Evolutionary conservation across 805 yeast species (phyloP).

Genomic region (Candida orba): DNA sequence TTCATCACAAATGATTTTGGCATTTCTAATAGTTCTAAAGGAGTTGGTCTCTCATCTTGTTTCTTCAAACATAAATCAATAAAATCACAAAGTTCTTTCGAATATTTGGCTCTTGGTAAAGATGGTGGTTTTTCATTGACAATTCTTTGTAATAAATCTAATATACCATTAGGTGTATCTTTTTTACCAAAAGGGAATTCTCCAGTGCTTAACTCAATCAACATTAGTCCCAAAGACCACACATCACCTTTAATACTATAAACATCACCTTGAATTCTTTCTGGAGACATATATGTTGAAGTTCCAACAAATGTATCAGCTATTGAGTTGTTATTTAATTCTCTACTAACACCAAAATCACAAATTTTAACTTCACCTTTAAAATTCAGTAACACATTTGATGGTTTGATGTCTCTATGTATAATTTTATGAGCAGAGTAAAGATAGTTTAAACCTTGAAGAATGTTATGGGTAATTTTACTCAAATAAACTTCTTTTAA

Average conservation of each 20-base stretch:
- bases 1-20: conserved; percentile 25
- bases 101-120: conserved; percentile 37
- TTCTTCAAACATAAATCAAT: conserved; percentile 71
- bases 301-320: conserved; percentile 99
- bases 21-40: conserved; percentile 53
- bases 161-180: conserved; percentile 72
- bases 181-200: conserved; percentile 67
- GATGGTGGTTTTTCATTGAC: conserved; percentile 90
- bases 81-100: conserved; percentile 52
- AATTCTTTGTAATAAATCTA: conserved; percentile 85
- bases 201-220: conserved; percentile 85
- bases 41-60: conserved; percentile 59
- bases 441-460: conserved; percentile 74
- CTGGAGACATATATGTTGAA: conserved; percentile 96
- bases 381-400: conserved; percentile 82
- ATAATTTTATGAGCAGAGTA: conserved; percentile 82
- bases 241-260: conserved; percentile 95
- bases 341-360: conserved; percentile 95
- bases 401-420: conserved; percentile 94
- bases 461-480: conserved; percentile 66
- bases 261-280: conserved; percentile 88
- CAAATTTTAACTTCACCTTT: conserved; percentile 85
- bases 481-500: conserved; percentile 64
- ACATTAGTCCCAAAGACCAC: conserved; percentile 92
- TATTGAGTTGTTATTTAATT: conserved; percentile 74